Evolutionary conservation across 148 eudicot genomes (phyloP).

Genomic region (Pouteria glomerata): DNA sequence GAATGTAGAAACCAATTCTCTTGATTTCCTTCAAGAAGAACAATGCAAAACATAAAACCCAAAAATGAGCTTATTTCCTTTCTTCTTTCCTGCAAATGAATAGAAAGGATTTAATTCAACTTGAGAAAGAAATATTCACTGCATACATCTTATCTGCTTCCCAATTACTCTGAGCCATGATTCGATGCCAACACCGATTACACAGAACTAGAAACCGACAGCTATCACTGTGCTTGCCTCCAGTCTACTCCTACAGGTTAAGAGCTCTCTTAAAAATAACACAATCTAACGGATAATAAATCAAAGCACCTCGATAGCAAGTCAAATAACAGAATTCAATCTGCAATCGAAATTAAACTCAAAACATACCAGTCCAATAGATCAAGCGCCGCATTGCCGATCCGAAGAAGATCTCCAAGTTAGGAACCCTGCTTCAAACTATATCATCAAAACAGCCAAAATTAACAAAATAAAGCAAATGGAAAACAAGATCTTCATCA

Average conservation of each 20-base stretch:
- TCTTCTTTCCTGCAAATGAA: too few species aligned
- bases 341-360: not conserved
- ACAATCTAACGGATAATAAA: not conserved
- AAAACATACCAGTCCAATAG: slow-evolving; percentile 4
- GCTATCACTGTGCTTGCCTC: not conserved
- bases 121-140: not conserved
- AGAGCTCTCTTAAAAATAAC: not conserved
- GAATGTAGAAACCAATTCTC: not conserved
- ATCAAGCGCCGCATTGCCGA: slow-evolving; percentile 17
- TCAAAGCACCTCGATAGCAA: not conserved
- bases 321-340: not conserved
- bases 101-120: too few species aligned
- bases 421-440: not conserved
- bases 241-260: slow-evolving; percentile 6
- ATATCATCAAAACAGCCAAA: not conserved
- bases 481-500: not conserved
- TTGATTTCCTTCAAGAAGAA: not conserved
- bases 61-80: too few species aligned
- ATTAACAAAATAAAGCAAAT: slow-evolving; percentile 1
- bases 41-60: not conserved
- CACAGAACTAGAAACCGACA: not conserved
- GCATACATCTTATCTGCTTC: slow-evolving; percentile 56
- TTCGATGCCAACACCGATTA: slow-evolving; percentile 8
- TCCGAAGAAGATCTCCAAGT: slow-evolving; percentile 4
- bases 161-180: slow-evolving; percentile 54